Percentiles rank a stretch among this genome's conserved stretches.
These are phyloP conservation scores for Apostasia ramifera DNA, from an alignment of 106 monocot species.

Conservation along the genomic window DNA sequence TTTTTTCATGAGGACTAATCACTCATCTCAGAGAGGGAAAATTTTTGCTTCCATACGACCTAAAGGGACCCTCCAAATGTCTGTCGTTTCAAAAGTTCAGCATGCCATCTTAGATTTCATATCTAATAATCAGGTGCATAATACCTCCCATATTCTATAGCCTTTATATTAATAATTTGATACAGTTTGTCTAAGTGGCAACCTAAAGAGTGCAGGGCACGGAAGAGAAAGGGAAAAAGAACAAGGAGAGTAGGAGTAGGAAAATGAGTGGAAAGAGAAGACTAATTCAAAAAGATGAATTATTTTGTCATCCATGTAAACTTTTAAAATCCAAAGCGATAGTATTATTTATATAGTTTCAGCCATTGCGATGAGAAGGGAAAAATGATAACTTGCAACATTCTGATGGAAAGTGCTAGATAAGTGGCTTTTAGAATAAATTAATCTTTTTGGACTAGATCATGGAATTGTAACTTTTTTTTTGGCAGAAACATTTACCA, in stretches of 20 bases:
- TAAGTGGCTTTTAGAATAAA: not conserved
- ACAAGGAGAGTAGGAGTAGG: not conserved
- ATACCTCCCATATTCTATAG: not conserved
- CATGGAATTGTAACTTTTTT: not conserved
- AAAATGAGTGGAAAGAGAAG: too few relatives aligned
- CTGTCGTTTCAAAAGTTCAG: not conserved
- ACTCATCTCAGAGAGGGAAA: not conserved
- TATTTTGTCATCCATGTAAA: not conserved
- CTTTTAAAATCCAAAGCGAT: not conserved
- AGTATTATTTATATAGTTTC: not conserved
- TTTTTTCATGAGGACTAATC: not conserved
- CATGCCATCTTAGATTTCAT: not conserved
- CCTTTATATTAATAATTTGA: too few relatives aligned
- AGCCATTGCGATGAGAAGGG: not conserved
- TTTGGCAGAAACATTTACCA: slow-evolving; percentile 19
- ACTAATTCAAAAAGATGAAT: not conserved
- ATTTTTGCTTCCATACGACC: not conserved
- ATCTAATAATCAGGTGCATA: not conserved
- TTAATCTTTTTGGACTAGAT: not conserved
- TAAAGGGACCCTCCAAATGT: not conserved
- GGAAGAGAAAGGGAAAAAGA: too few relatives aligned
- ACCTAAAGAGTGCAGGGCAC: too few relatives aligned
- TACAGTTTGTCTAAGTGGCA: too few relatives aligned
- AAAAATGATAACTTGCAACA: not conserved
- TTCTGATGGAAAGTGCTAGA: not conserved